These are phyloP conservation scores for Cadophora luteo-olivacea DNA, from an alignment of 2,329 filamentous ascomycete genomes.

Conservation along the genomic window DNA sequence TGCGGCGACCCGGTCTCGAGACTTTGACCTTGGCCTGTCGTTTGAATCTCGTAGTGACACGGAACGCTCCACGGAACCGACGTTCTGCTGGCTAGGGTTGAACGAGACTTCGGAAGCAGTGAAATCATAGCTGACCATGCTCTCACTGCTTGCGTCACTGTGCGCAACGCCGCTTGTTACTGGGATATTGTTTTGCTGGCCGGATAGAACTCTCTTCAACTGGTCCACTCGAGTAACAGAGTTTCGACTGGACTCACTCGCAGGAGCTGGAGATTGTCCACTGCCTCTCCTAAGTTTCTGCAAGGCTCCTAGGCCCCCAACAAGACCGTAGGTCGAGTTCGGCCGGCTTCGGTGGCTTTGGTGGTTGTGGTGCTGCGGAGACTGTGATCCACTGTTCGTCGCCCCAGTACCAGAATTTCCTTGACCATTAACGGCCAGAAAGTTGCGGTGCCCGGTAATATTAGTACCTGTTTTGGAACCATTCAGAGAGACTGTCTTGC, in stretches of 20 bases:
- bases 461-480: constrained; percentile 74
- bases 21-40: constrained; percentile 42
- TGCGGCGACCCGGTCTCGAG: constrained; percentile 38
- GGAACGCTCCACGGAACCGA: constrained; percentile 35
- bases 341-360: constrained; percentile 37
- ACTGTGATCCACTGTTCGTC: constrained; percentile 48
- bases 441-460: constrained; percentile 52
- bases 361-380: constrained; percentile 51
- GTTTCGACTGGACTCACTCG: constrained; percentile 52
- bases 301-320: constrained; percentile 46
- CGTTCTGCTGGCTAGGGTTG: constrained; percentile 47
- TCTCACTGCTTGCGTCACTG: constrained; percentile 66
- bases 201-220: constrained; percentile 65
- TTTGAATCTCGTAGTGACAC: constrained; percentile 38
- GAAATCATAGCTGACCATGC: constrained; percentile 74
- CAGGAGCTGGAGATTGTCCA: constrained; percentile 54
- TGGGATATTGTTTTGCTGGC: constrained; percentile 51
- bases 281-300: constrained; percentile 60
- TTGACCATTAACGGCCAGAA: constrained; percentile 64
- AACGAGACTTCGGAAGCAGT: constrained; percentile 71
- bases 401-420: constrained; percentile 49
- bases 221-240: constrained; percentile 68
- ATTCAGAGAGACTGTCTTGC: constrained; percentile 75
- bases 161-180: constrained; percentile 48
- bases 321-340: constrained; percentile 42